Conservation (phyloP, 805 yeast genomes). For the Phaffomyces antillensis region DNA sequence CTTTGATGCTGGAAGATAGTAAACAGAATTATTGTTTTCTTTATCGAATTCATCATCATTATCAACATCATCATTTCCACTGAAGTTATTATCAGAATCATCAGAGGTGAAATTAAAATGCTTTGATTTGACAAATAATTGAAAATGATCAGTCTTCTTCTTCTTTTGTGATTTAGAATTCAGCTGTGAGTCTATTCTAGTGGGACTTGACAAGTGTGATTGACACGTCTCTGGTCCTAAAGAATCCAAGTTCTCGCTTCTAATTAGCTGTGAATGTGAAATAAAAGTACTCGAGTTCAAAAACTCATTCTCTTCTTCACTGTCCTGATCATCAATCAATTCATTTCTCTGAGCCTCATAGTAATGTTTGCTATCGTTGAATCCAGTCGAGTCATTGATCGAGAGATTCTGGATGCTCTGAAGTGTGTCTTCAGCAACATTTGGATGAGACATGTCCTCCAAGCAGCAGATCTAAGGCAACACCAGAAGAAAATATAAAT, state of each 20-base stretch:
- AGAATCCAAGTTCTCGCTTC: conserved; percentile 15
- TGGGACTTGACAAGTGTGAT: conserved; percentile 14
- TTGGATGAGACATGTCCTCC: not conserved
- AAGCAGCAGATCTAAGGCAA: not conserved
- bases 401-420: conserved; percentile 2
- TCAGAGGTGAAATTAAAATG: conserved; percentile 3
- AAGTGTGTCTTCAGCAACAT: not conserved
- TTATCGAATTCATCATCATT: not conserved
- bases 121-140: conserved; percentile 5
- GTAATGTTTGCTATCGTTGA: not conserved
- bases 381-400: not conserved
- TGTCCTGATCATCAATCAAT: not conserved
- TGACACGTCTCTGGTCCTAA: conserved; percentile 7
- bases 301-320: conserved; percentile 15
- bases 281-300: conserved; percentile 22
- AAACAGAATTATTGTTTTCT: not conserved
- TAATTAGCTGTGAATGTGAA: conserved; percentile 21
- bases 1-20: no score
- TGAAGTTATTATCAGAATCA: conserved; percentile 5
- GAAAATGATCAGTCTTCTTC: conserved; percentile 6
- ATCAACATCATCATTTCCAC: conserved; percentile 9
- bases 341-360: not conserved
- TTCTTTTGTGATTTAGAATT: not conserved
- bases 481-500: not conserved
- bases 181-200: conserved; percentile 9